Conservation (phyloP, 2,329 filamentous ascomycete genomes). For the Pyricularia sp. region DNA sequence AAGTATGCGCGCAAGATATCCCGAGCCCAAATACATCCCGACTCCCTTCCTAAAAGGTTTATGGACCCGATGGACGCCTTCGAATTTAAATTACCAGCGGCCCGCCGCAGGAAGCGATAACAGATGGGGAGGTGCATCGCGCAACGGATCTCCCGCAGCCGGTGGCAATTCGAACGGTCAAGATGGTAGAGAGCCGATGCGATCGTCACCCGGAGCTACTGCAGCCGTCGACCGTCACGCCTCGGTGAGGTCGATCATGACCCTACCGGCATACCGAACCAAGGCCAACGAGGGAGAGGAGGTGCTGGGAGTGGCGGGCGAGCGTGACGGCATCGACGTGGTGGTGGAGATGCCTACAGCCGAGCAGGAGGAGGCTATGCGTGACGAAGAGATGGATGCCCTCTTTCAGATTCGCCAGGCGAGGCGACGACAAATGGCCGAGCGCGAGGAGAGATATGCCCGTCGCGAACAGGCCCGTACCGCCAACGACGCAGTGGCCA, state of each 20-base stretch:
- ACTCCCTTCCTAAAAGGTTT: conserved; percentile 37
- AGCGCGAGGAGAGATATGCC: conserved; percentile 67
- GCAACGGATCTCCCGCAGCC: neutral
- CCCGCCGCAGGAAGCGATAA: neutral
- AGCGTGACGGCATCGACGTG: conserved; percentile 82
- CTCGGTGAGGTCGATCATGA: conserved; percentile 88
- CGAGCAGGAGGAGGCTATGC: conserved; percentile 67
- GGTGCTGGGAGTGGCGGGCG: conserved; percentile 80
- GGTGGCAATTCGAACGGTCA: neutral
- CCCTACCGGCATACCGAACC: conserved; percentile 74
- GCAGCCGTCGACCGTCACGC: conserved; percentile 66
- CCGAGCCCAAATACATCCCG: conserved; percentile 39
- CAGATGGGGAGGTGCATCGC: conserved; percentile 9
- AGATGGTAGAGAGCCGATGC: neutral
- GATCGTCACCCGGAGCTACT: conserved; percentile 10
- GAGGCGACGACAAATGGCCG: conserved; percentile 63
- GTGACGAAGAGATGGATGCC: conserved; percentile 87
- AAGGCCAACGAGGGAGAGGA: conserved; percentile 67
- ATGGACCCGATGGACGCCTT: conserved; percentile 37
- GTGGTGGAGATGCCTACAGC: conserved; percentile 77
- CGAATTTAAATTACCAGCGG: neutral
- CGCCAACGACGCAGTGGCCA: conserved; percentile 57
- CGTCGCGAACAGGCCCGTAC: conserved; percentile 62
- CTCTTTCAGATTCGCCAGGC: conserved; percentile 82
- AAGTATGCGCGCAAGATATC: conserved; percentile 20